These are phyloP conservation scores for Drechslerella dactyloides DNA, from an alignment of 2,329 filamentous ascomycete genomes.

Conservation along the genomic window DNA sequence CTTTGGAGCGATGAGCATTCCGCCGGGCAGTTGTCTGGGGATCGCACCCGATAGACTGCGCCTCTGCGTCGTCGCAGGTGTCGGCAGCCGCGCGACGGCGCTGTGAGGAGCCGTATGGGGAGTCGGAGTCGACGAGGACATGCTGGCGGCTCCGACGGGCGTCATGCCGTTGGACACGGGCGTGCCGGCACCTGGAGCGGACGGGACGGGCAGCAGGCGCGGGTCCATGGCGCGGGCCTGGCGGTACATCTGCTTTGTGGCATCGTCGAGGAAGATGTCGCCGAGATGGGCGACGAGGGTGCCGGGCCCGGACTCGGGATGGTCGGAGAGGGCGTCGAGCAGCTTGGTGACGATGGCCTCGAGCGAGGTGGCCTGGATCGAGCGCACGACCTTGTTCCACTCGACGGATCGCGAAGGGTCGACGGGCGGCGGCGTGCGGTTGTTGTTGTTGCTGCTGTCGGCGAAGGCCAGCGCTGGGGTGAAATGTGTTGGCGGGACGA, in stretches of 20 bases:
- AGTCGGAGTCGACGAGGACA: conserved; percentile 16
- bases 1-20: conserved; percentile 36
- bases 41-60: conserved; percentile 48
- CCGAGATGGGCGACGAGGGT: conserved; percentile 42
- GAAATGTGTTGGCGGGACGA: conserved; percentile 48
- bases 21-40: conserved; percentile 23
- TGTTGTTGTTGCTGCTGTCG: no score
- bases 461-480: conserved; percentile 27
- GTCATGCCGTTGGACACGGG: conserved; percentile 36
- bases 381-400: conserved; percentile 50
- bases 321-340: conserved; percentile 47
- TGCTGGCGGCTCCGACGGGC: conserved; percentile 11
- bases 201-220: conserved; percentile 8
- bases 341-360: conserved; percentile 48
- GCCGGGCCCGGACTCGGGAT: conserved; percentile 45
- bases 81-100: conserved; percentile 20
- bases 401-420: conserved; percentile 49
- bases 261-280: conserved; percentile 49
- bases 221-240: conserved; percentile 28
- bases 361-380: conserved; percentile 43
- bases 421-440: conserved; percentile 35
- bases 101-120: conserved; percentile 15
- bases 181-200: conserved; percentile 9
- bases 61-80: conserved; percentile 32
- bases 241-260: conserved; percentile 46